These are phyloP conservation scores for Colletotrichum tofieldiae DNA, from an alignment of 2,329 filamentous ascomycete species.

Conservation along the genomic window DNA sequence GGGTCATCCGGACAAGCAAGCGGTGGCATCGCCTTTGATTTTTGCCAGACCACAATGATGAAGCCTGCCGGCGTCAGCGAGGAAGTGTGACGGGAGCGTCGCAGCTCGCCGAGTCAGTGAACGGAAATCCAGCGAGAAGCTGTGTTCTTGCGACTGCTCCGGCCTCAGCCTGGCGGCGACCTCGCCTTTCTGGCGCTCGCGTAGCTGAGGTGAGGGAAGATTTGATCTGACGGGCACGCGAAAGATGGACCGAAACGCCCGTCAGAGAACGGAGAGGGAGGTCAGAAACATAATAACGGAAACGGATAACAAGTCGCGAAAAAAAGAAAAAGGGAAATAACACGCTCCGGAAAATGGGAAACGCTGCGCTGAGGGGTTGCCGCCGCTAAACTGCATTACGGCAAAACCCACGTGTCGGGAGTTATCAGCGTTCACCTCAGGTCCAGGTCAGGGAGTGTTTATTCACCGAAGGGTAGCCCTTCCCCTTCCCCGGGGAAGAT, in stretches of 20 bases:
- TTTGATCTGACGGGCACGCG: not conserved
- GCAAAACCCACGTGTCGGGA: slow-evolving; percentile 38
- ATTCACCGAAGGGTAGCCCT: slow-evolving; percentile 33
- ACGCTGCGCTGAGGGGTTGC: slow-evolving; percentile 28
- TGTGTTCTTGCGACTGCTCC: not conserved
- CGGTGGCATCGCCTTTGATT: not conserved
- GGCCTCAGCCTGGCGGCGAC: not conserved
- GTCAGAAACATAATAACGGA: slow-evolving; percentile 3
- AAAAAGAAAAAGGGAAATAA: slow-evolving; percentile 3
- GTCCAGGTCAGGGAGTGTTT: slow-evolving; percentile 21
- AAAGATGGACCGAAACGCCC: slow-evolving; percentile 5
- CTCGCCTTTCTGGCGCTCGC: not conserved
- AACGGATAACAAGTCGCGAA: not conserved
- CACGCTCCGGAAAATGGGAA: slow-evolving; percentile 9
- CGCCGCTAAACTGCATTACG: slow-evolving; percentile 40
- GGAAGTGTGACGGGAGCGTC: not conserved
- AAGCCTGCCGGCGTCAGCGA: slow-evolving; percentile 1
- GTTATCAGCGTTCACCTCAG: slow-evolving; percentile 21
- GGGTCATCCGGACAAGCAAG: not conserved
- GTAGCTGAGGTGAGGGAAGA: not conserved
- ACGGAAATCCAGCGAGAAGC: not conserved
- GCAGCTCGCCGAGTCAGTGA: not conserved
- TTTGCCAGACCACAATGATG: not conserved
- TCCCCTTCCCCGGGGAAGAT: slow-evolving; percentile 26
- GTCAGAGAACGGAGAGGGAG: slow-evolving; percentile 6